Conservation (phyloP, 2,329 filamentous ascomycete genomes). For the Colletotrichum kahawae region DNA sequence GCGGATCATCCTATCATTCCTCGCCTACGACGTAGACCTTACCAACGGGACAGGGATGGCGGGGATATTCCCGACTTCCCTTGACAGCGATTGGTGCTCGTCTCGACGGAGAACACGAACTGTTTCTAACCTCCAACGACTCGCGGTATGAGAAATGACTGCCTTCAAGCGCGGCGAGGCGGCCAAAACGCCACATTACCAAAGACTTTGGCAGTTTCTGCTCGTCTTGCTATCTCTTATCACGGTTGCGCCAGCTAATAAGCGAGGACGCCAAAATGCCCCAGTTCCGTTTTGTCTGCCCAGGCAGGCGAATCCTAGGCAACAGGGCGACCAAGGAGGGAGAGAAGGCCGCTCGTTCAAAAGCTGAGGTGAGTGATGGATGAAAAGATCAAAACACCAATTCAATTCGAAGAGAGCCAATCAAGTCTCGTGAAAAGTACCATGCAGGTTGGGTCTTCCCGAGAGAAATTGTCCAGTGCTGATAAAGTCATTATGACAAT, state of each 20-base stretch:
- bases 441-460: not conserved
- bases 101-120: not conserved
- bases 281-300: not conserved
- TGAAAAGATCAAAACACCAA: not conserved
- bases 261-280: not conserved
- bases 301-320: not conserved
- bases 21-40: not conserved
- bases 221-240: not conserved
- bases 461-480: not conserved
- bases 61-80: not conserved
- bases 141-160: not conserved
- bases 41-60: not conserved
- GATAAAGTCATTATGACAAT: not conserved
- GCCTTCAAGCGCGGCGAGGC: not conserved
- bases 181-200: not conserved
- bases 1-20: not conserved
- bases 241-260: not conserved
- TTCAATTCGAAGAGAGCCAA: not conserved
- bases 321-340: not conserved
- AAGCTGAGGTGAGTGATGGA: not conserved
- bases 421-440: not conserved
- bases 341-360: not conserved
- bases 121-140: not conserved
- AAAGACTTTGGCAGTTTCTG: not conserved
- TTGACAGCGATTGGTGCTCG: not conserved